Evolutionary conservation across 768 basidiomycete species (phyloP).

Genomic region (Pisolithus marmoratus): DNA sequence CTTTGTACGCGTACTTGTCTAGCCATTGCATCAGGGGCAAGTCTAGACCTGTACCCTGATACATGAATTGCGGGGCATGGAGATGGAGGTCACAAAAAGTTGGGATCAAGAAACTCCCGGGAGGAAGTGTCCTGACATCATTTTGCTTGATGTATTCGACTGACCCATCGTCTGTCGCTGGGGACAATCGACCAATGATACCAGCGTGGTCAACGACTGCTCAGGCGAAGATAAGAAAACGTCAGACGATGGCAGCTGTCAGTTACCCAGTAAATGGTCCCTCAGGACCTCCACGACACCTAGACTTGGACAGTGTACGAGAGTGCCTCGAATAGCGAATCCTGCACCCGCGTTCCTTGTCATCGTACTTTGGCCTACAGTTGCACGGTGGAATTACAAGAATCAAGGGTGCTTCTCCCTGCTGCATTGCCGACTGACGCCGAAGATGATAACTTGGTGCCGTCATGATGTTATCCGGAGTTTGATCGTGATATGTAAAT

Average conservation of each 20-base stretch:
- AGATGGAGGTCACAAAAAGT: conserved; percentile 81
- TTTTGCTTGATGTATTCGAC: conserved; percentile 23
- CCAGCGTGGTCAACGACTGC: conserved; percentile 37
- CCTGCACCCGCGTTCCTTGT: conserved; percentile 4
- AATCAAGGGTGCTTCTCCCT: neutral
- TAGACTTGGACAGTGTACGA: conserved; percentile 51
- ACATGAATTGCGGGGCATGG: conserved; percentile 86
- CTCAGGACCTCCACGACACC: conserved; percentile 49
- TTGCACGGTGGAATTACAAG: neutral
- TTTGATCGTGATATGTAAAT: neutral
- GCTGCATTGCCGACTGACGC: too few relatives aligned
- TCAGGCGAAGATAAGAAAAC: conserved; percentile 1
- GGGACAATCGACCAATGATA: conserved; percentile 46
- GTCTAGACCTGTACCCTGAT: conserved; percentile 82
- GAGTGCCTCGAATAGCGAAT: conserved; percentile 40
- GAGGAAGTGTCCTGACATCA: conserved; percentile 31
- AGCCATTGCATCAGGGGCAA: conserved; percentile 84
- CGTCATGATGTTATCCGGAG: neutral
- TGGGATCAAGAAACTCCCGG: conserved; percentile 66
- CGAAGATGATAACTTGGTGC: too few relatives aligned
- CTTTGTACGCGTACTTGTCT: conserved; percentile 73
- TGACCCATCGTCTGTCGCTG: conserved; percentile 32
- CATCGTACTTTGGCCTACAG: neutral
- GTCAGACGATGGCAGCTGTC: neutral
- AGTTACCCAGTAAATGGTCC: conserved; percentile 50